A percentile compares a stretch with the other conserved stretches of the same genome.
These are phyloP conservation scores for Asterella californica DNA, from an alignment of 225 moss, liverwort and hornwort genomes.

Conservation along the genomic window DNA sequence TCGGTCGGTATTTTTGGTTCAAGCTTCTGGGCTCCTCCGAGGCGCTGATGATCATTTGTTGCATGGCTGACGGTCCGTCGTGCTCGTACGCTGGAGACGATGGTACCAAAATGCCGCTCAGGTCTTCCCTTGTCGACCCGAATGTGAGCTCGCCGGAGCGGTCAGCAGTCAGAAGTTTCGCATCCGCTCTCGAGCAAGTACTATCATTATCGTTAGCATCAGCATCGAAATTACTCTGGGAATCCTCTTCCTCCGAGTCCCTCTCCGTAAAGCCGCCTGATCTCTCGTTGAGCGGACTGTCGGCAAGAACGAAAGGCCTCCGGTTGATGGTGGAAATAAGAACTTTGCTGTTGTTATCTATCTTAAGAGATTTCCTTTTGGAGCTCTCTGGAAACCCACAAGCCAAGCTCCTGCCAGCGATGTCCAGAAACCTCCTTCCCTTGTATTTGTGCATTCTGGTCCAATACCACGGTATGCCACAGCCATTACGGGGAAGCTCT, in stretches of 20 bases:
- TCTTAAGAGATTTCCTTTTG: slow-evolving; percentile 43
- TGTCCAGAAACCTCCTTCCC: slow-evolving; percentile 65
- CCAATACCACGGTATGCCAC: slow-evolving; percentile 91
- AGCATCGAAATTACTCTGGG: slow-evolving; percentile 25
- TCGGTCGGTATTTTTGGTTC: slow-evolving; percentile 77
- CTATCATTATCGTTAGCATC: slow-evolving; percentile 19
- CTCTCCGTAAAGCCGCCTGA: slow-evolving; percentile 16
- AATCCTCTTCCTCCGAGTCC: slow-evolving; percentile 32
- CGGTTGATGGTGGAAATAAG: neutral
- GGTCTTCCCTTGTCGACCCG: slow-evolving; percentile 39
- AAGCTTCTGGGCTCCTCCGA: slow-evolving; percentile 41
- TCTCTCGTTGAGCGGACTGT: slow-evolving; percentile 4
- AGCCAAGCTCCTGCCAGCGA: slow-evolving; percentile 58
- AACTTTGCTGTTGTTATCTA: slow-evolving; percentile 20
- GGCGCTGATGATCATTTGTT: neutral
- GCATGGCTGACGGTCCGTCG: slow-evolving; percentile 11
- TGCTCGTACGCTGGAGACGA: slow-evolving; percentile 28
- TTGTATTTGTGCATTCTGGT: slow-evolving; percentile 67
- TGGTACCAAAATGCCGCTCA: slow-evolving; percentile 27
- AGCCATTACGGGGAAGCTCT: slow-evolving; percentile 69
- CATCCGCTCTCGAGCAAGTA: slow-evolving; percentile 37
- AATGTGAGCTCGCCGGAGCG: slow-evolving; percentile 41
- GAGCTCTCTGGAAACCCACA: slow-evolving; percentile 64
- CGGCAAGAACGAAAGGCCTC: slow-evolving; percentile 14
- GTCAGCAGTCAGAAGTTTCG: slow-evolving; percentile 36